These are phyloP conservation scores for Kwoniella sp. DNA, from an alignment of 768 basidiomycete genomes.

Conservation along the genomic window DNA sequence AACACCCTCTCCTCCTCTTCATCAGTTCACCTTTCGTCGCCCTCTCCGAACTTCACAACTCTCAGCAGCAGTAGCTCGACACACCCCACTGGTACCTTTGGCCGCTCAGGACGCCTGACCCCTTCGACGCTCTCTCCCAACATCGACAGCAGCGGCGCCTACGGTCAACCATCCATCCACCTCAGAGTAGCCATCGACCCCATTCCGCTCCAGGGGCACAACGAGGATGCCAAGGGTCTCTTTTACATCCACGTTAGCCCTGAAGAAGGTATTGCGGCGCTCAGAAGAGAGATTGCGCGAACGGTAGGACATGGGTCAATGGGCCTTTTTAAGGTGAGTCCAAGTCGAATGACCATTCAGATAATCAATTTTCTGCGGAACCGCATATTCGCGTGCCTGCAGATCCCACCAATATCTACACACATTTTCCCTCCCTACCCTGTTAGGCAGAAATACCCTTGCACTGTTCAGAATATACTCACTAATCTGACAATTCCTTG, in stretches of 20 bases:
- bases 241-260: constrained; percentile 40
- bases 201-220: neutral
- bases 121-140: neutral
- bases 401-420: too few relatives aligned
- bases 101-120: neutral
- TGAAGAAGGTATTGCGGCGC: constrained; percentile 27
- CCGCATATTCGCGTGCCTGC: neutral
- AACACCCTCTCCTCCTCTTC: constrained; percentile 1
- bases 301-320: constrained; percentile 32
- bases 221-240: constrained; percentile 23
- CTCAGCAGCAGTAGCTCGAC: neutral
- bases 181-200: constrained; percentile 40
- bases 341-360: neutral
- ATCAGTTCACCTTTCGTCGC: neutral
- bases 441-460: too few relatives aligned
- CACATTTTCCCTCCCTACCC: too few relatives aligned
- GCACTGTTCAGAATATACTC: neutral
- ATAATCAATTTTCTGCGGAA: neutral
- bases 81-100: neutral
- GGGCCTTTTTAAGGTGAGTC: constrained; percentile 52
- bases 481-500: neutral
- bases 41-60: neutral
- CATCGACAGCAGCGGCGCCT: neutral
- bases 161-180: constrained; percentile 8
- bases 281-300: constrained; percentile 29